Conservation (phyloP, 2,329 filamentous ascomycete species). For the Cytospora leucostoma region DNA sequence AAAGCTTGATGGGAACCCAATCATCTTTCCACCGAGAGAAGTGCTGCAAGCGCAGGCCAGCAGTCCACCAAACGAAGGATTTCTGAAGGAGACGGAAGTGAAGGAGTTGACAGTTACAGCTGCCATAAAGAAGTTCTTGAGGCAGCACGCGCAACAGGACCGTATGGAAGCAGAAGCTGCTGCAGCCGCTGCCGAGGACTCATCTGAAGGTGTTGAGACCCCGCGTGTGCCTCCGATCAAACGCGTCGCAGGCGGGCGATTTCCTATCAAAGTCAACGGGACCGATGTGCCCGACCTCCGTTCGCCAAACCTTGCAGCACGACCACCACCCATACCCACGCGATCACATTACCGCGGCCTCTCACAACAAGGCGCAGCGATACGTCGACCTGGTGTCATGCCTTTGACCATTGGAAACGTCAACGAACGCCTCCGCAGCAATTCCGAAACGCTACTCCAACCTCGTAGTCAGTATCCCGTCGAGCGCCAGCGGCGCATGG, state of each 20-base stretch:
- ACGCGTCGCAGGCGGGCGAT: constrained; percentile 64
- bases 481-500: constrained; percentile 64
- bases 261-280: constrained; percentile 70
- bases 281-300: constrained; percentile 67
- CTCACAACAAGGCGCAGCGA: constrained; percentile 64
- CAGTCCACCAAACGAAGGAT: constrained; percentile 57
- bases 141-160: constrained; percentile 53
- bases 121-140: constrained; percentile 63
- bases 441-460: constrained; percentile 62
- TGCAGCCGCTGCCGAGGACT: constrained; percentile 51
- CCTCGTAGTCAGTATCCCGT: constrained; percentile 46
- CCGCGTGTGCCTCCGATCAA: constrained; percentile 67
- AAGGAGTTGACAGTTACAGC: constrained; percentile 61
- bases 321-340: constrained; percentile 75
- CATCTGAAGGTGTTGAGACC: constrained; percentile 76
- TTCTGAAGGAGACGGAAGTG: constrained; percentile 63
- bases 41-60: constrained; percentile 61
- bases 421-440: constrained; percentile 67
- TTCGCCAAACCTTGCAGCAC: constrained; percentile 62
- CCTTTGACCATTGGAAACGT: constrained; percentile 66
- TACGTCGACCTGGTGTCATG: constrained; percentile 72
- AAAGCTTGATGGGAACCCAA: constrained; percentile 85
- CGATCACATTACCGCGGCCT: constrained; percentile 79
- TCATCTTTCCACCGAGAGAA: constrained; percentile 75
- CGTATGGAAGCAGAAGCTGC: constrained; percentile 55